Percentiles rank a stretch among this genome's conserved stretches.
phyloP scores from a whole-genome alignment of 352 stramenopile species.

The Phytophthora citrophthora region DNA sequence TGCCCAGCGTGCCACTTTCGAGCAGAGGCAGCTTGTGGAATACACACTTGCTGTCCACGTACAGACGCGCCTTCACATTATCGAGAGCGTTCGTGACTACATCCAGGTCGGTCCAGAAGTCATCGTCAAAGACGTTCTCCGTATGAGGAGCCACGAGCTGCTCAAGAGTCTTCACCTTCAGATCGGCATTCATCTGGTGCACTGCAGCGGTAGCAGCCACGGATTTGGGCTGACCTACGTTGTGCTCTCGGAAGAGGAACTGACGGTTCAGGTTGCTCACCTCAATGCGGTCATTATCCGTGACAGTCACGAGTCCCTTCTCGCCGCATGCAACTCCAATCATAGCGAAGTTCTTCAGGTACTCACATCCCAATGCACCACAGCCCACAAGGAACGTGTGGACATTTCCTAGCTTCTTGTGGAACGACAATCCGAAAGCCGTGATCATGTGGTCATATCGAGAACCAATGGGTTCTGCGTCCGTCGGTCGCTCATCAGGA shows the following conservation, averaged over 20 bases:
- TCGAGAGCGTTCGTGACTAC: slow-evolving; percentile 99
- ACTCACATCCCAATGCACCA: slow-evolving; percentile 83
- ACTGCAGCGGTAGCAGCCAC: slow-evolving; percentile 82
- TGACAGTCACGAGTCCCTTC: slow-evolving; percentile 82
- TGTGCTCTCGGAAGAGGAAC: slow-evolving; percentile 88
- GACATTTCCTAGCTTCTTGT: slow-evolving; percentile 66
- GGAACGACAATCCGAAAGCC: slow-evolving; percentile 72
- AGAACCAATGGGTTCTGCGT: slow-evolving; percentile 61
- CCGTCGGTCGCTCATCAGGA: slow-evolving; percentile 61
- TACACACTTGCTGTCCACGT: slow-evolving; percentile 99
- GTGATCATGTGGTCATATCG: slow-evolving; percentile 87
- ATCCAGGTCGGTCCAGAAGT: slow-evolving; percentile 87
- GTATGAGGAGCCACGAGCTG: slow-evolving; percentile 82
- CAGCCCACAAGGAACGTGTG: slow-evolving; percentile 87
- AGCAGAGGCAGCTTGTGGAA: slow-evolving; percentile 97
- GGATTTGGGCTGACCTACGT: slow-evolving; percentile 86
- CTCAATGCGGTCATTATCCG: slow-evolving; percentile 89
- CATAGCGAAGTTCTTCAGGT: slow-evolving; percentile 90
- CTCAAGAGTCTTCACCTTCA: slow-evolving; percentile 86
- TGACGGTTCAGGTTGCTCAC: slow-evolving; percentile 90
- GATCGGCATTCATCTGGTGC: slow-evolving; percentile 70
- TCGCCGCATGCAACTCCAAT: slow-evolving; percentile 77
- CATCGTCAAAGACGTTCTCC: slow-evolving; percentile 82
- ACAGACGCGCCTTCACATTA: slow-evolving; percentile 98
- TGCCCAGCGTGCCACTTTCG: slow-evolving; percentile 98